A percentile compares a stretch with the other conserved stretches of the same genome.
phyloP scores from a whole-genome alignment of 1,139 yeast genomes.

The Kluyveromyces marxianus region DNA sequence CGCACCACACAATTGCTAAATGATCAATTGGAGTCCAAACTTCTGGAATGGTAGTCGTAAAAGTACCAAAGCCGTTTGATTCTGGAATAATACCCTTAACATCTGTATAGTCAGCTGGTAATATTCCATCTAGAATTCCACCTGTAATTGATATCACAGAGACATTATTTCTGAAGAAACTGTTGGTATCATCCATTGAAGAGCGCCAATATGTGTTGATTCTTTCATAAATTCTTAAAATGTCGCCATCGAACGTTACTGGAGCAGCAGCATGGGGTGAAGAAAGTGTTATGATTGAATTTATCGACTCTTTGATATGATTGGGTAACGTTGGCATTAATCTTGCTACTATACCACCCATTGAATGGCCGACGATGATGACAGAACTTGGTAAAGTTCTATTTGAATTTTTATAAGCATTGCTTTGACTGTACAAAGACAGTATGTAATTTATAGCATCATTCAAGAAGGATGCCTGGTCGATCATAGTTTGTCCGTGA shows the following conservation, averaged over 20 bases:
- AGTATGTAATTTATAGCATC: conserved; percentile 78
- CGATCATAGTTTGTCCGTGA: conserved; percentile 87
- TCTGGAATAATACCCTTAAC: conserved; percentile 66
- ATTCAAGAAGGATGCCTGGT: conserved; percentile 88
- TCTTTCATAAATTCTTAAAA: conserved; percentile 63
- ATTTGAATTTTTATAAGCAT: conserved; percentile 9
- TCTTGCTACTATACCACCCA: conserved; percentile 94
- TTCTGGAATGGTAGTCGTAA: conserved; percentile 76
- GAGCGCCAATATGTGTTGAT: conserved; percentile 77
- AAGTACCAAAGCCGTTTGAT: conserved; percentile 73
- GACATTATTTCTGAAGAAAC: conserved; percentile 34
- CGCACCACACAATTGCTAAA: conserved; percentile 95
- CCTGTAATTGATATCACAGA: conserved; percentile 79
- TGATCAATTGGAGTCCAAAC: conserved; percentile 97
- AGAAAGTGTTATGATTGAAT: conserved; percentile 79
- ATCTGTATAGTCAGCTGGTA: conserved; percentile 92
- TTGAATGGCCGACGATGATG: conserved; percentile 81
- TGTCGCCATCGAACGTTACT: conserved; percentile 88
- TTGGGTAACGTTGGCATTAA: conserved; percentile 74
- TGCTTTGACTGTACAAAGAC: conserved; percentile 44
- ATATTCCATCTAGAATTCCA: conserved; percentile 70
- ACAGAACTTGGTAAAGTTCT: conserved; percentile 55
- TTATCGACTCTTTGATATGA: conserved; percentile 61
- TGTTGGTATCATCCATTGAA: conserved; percentile 36
- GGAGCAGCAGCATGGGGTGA: conserved; percentile 95